phyloP scores from a whole-genome alignment of 2,329 filamentous ascomycete genomes.

The Sphaerulina musiva region DNA sequence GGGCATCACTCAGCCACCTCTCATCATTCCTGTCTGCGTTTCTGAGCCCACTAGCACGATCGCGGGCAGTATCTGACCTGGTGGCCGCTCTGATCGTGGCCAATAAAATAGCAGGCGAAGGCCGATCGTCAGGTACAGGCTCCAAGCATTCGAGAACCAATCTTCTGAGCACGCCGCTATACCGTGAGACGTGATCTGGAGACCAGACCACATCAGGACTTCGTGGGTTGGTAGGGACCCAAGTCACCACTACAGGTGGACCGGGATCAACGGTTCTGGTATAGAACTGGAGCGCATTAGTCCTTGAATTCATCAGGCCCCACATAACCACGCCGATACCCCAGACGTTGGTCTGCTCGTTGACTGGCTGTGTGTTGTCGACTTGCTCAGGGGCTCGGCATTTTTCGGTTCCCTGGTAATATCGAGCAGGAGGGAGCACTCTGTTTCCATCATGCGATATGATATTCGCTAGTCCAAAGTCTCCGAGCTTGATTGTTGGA shows the following conservation, averaged over 20 bases:
- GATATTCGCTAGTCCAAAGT: constrained; percentile 1
- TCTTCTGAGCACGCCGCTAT: not conserved
- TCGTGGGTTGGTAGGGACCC: not conserved
- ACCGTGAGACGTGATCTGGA: not conserved
- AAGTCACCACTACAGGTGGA: not conserved
- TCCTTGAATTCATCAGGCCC: constrained; percentile 4
- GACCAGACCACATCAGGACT: not conserved
- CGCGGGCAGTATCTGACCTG: not conserved
- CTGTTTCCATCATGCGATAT: not conserved
- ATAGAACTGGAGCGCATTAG: not conserved
- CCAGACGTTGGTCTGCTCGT: constrained; percentile 10
- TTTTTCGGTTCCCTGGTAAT: not conserved
- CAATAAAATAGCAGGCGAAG: not conserved
- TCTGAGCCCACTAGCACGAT: not conserved
- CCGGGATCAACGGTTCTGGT: not conserved
- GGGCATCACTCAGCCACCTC: not conserved
- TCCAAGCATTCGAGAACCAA: not conserved
- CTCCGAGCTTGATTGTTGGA: not conserved
- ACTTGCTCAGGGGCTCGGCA: not conserved
- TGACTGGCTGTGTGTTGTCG: not conserved
- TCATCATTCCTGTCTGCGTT: not conserved
- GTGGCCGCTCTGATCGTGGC: not conserved
- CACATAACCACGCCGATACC: constrained; percentile 9
- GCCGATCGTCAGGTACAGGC: not conserved
- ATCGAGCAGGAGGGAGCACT: not conserved